These are phyloP conservation scores for Moesziomyces aphidis DNA, from an alignment of 1,284 basidiomycete genomes.

Conservation along the genomic window DNA sequence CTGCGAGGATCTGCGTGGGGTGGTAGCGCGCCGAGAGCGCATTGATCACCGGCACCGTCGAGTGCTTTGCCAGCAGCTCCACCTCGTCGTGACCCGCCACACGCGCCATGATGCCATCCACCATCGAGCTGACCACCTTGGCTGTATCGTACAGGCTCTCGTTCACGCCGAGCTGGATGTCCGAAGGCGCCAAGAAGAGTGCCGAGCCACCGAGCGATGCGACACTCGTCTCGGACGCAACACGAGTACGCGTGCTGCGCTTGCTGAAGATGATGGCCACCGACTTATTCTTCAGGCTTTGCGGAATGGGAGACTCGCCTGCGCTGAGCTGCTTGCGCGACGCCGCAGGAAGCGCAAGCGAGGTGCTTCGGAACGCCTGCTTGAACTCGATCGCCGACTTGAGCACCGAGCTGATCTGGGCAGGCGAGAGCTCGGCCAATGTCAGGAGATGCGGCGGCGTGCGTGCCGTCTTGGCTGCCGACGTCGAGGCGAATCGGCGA, in stretches of 20 bases:
- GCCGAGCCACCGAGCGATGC: slow-evolving; percentile 76
- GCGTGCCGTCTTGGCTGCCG: slow-evolving; percentile 9
- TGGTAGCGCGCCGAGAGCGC: slow-evolving; percentile 96
- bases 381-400: slow-evolving; percentile 77
- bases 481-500: slow-evolving; percentile 33
- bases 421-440: slow-evolving; percentile 81
- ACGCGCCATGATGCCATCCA: slow-evolving; percentile 95
- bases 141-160: slow-evolving; percentile 87
- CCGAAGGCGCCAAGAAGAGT: slow-evolving; percentile 88
- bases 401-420: slow-evolving; percentile 77
- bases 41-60: slow-evolving; percentile 92
- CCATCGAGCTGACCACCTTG: slow-evolving; percentile 87
- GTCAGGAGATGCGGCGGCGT: slow-evolving; percentile 74
- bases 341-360: slow-evolving; percentile 22
- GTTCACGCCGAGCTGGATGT: slow-evolving; percentile 97
- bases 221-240: slow-evolving; percentile 81
- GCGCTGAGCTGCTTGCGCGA: slow-evolving; percentile 40
- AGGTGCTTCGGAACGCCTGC: slow-evolving; percentile 73
- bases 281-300: slow-evolving; percentile 81
- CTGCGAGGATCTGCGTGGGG: slow-evolving; percentile 94
- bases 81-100: slow-evolving; percentile 92
- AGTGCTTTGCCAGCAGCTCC: slow-evolving; percentile 87
- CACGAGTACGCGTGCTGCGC: slow-evolving; percentile 89
- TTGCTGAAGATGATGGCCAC: slow-evolving; percentile 93
- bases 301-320: slow-evolving; percentile 43